Conservation (phyloP, 176 grass and related monocot species). For the Rhipidocladum racemiflorum region DNA sequence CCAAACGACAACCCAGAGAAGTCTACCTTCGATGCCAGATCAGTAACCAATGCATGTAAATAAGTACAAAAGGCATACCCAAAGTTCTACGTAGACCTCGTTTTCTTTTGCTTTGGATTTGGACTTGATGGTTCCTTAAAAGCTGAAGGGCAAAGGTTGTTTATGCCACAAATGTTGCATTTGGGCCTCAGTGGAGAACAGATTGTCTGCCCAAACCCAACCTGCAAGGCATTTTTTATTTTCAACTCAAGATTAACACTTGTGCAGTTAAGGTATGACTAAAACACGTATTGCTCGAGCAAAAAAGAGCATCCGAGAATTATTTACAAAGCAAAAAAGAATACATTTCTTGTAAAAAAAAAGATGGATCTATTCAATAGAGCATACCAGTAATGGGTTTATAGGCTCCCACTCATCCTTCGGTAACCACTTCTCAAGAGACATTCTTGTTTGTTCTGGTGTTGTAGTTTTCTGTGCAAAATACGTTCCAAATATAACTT, state of each 20-base stretch:
- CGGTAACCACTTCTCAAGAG: conserved; percentile 83
- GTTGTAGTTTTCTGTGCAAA: conserved; percentile 68
- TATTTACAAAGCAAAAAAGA: conserved; percentile 7
- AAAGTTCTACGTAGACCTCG: conserved; percentile 21
- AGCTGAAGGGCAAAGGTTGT: conserved; percentile 74
- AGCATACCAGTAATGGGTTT: conserved; percentile 80
- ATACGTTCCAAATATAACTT: neutral
- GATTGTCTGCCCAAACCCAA: conserved; percentile 95
- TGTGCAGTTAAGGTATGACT: neutral
- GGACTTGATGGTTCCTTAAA: conserved; percentile 79
- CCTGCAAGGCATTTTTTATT: conserved; percentile 42
- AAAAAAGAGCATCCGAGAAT: neutral
- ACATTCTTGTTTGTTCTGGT: conserved; percentile 89
- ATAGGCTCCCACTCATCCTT: conserved; percentile 96
- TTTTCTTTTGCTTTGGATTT: conserved; percentile 58
- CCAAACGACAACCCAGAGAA: conserved; percentile 20
- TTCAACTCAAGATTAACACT: conserved; percentile 1
- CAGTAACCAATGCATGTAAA: neutral
- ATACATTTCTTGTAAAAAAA: neutral
- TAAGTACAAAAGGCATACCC: neutral
- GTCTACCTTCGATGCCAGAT: neutral
- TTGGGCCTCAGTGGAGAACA: conserved; percentile 77
- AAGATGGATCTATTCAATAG: neutral
- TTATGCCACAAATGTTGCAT: conserved; percentile 68
- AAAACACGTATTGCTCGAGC: neutral